Base-by-base conservation (phyloP, 2,329 filamentous ascomycete genomes). In the Annulohypoxylon truncatum region DNA sequence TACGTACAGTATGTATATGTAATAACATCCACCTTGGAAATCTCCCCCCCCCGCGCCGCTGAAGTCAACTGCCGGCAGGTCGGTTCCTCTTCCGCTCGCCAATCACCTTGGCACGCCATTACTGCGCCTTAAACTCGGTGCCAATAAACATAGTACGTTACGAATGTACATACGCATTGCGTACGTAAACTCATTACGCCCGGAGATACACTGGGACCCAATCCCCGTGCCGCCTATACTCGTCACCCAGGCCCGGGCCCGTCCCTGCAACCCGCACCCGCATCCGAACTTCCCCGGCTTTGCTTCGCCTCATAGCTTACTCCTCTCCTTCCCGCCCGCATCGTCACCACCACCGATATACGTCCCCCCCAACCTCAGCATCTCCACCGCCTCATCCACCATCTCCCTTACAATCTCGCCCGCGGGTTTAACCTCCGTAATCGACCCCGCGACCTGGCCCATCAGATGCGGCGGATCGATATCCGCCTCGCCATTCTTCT, bases 401-500 rank as follows among this genome's bases (percentile, higher is more conserved):
- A 98, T 97, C 71, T 96, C 93, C 66, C 89, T 86, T n/a, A 98
- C 89, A 81, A 98, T 97, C 69, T 90, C 86, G 48, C 83, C 86
- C 0, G 95, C 95, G 0, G 94, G 93, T 82, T 96, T 89, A 64
- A 97, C 87, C 71, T 90, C 88, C 31, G 82, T 79, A 61, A 97
- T 92, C 0, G 90, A 85, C 1, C 92, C 94, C 0, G 93, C 92
- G 7, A 97, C 94, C 81, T 97, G 93, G 0, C 95, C 95, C 95
- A 97, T 97, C 75, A 97, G 77, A 79, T 95, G 94, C 10, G 95
- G 95, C 60, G 92, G 83, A 75, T 97, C 95, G 10, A 97, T 82
- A 40, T 97, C 93, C 0, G 24, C 24, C 59, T 89, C 82, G 52
- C 96, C 93, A 61, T 89, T 90, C 0, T 91, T 92, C 58, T 97